These are phyloP conservation scores for Talaromyces liani DNA, from an alignment of 495 filamentous ascomycete species.

Conservation along the genomic window DNA sequence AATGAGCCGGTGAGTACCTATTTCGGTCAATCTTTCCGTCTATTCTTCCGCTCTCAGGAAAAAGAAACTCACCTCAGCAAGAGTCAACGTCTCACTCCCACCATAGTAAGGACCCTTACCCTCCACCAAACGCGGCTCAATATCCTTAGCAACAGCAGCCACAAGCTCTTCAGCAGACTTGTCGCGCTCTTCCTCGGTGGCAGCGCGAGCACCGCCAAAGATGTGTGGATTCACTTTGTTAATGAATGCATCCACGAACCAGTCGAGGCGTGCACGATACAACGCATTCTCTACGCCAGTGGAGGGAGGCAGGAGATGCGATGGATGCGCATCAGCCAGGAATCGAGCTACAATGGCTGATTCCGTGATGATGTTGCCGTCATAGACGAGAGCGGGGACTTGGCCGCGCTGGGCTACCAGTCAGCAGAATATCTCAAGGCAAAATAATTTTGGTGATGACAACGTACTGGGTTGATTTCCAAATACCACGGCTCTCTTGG, in stretches of 20 bases:
- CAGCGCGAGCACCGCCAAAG: constrained; percentile 33
- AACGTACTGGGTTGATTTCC: constrained; percentile 63
- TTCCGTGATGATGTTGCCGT: constrained; percentile 68
- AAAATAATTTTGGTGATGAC: no score
- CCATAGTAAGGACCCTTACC: constrained; percentile 72
- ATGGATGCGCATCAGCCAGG: constrained; percentile 53
- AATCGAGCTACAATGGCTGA: constrained; percentile 68
- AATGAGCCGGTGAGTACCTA: constrained; percentile 64
- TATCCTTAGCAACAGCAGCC: constrained; percentile 56
- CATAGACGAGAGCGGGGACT: constrained; percentile 66
- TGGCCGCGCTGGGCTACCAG: constrained; percentile 48
- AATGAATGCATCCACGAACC: constrained; percentile 72
- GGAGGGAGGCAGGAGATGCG: constrained; percentile 37
- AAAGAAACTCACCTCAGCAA: constrained; percentile 59
- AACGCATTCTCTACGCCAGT: constrained; percentile 34
- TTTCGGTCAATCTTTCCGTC: not conserved
- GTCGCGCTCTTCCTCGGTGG: constrained; percentile 29
- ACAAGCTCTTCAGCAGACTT: constrained; percentile 29
- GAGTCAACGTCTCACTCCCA: constrained; percentile 64
- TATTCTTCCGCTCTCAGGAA: not conserved
- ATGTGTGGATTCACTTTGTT: constrained; percentile 49
- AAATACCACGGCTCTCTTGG: constrained; percentile 82
- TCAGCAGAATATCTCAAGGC: not conserved
- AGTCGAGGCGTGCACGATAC: constrained; percentile 58
- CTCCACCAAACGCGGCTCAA: constrained; percentile 58